Conservation (phyloP, 345 rosid species). For the Populus ilicifolia region DNA sequence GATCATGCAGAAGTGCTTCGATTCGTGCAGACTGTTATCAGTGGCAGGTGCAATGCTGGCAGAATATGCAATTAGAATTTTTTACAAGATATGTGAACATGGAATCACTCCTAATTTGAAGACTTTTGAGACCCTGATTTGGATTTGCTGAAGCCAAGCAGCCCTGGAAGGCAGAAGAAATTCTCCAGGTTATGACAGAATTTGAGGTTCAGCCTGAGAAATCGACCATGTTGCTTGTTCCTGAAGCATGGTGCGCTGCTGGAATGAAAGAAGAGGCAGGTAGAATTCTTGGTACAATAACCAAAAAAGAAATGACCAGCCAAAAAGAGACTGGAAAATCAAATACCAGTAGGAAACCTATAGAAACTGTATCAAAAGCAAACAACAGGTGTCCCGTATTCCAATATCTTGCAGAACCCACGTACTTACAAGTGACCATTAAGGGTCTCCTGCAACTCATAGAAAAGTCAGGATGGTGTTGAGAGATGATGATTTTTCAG, state of each 20-base stretch:
- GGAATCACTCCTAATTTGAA: constrained; percentile 54
- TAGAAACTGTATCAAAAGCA: constrained; percentile 48
- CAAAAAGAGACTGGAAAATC: constrained; percentile 22
- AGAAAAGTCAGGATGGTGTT: constrained; percentile 26
- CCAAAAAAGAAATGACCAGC: constrained; percentile 16
- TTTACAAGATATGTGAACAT: constrained; percentile 47
- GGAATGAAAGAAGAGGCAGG: constrained; percentile 54
- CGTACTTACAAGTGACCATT: constrained; percentile 16
- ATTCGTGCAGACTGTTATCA: constrained; percentile 53
- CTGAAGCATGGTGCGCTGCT: constrained; percentile 52
- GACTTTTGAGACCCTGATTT: constrained; percentile 53
- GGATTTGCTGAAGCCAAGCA: constrained; percentile 45
- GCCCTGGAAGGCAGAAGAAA: constrained; percentile 69
- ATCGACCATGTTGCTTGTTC: constrained; percentile 42
- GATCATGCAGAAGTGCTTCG: constrained; percentile 39
- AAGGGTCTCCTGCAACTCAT: constrained; percentile 22
- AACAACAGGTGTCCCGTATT: constrained; percentile 16
- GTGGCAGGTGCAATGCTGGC: constrained; percentile 57
- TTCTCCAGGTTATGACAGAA: constrained; percentile 50
- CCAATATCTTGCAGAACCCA: constrained; percentile 36
- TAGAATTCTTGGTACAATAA: constrained; percentile 32
- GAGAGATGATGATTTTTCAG: constrained; percentile 26
- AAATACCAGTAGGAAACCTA: constrained; percentile 33
- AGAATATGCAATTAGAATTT: constrained; percentile 45
- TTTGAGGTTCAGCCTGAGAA: constrained; percentile 48